phyloP scores from a whole-genome alignment of 139 green algal species.

The Tetratostichococcus sp. region DNA sequence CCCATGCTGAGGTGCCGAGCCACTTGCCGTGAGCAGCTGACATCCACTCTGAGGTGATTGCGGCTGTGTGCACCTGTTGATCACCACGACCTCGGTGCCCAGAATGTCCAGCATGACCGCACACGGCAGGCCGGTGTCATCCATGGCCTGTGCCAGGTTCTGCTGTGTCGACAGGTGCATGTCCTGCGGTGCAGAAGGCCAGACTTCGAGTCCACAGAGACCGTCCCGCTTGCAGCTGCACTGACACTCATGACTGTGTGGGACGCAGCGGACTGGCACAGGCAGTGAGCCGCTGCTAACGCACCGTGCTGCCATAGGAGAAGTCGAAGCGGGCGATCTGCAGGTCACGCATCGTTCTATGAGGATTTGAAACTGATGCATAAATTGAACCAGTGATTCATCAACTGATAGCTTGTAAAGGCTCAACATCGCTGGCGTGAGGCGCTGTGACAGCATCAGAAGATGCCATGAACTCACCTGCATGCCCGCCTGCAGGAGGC shows the following conservation, averaged over 20 bases:
- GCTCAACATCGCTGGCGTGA: no score
- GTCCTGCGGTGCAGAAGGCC: slow-evolving; percentile 15
- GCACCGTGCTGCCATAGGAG: slow-evolving; percentile 36
- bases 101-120: slow-evolving; percentile 58
- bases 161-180: slow-evolving; percentile 51
- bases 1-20: no score
- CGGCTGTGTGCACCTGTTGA: slow-evolving; percentile 38
- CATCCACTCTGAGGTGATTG: not conserved
- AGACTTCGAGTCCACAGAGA: no score
- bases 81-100: slow-evolving; percentile 56
- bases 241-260: no score
- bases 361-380: not conserved
- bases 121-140: slow-evolving; percentile 47
- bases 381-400: no score
- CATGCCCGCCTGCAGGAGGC: slow-evolving; percentile 55
- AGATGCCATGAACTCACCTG: slow-evolving; percentile 23
- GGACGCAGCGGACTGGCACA: no score
- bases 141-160: slow-evolving; percentile 48
- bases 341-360: not conserved
- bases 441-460: no score
- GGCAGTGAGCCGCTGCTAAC: not conserved
- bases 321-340: slow-evolving; percentile 59
- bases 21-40: no score
- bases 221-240: not conserved
- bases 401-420: no score